These are phyloP conservation scores for Micractinium conductrix DNA, from an alignment of 139 green algal species.

Conservation along the genomic window DNA sequence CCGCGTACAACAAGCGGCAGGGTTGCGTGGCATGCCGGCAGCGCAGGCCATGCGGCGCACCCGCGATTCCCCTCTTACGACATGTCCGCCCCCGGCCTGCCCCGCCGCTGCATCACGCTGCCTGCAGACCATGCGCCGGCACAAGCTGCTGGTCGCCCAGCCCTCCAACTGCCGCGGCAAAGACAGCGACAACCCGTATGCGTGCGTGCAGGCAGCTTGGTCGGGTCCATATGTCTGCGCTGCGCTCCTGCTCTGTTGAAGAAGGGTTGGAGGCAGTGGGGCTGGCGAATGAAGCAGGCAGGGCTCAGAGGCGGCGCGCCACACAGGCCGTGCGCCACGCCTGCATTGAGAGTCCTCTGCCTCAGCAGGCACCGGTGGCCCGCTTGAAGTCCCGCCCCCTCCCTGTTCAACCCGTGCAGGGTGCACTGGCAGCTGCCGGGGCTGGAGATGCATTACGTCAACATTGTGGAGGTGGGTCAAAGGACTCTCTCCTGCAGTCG, in stretches of 20 bases:
- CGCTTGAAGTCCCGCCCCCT: neutral
- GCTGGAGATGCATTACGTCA: conserved; percentile 30
- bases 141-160: conserved; percentile 16
- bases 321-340: too few species aligned
- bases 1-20: too few species aligned
- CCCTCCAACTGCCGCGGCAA: conserved; percentile 23
- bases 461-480: conserved; percentile 9
- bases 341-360: too few species aligned
- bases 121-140: conserved; percentile 6
- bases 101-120: neutral
- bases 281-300: too few species aligned
- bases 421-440: conserved; percentile 35
- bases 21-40: too few species aligned
- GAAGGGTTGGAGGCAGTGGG: too few species aligned
- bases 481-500: neutral
- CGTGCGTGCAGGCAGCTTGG: neutral
- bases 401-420: neutral
- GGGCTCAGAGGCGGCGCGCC: too few species aligned
- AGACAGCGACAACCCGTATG: conserved; percentile 33
- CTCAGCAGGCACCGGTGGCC: too few species aligned
- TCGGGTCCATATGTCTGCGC: too few species aligned
- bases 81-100: neutral
- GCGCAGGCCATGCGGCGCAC: too few species aligned
- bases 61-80: neutral
- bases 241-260: too few species aligned